Evolutionary conservation across 352 stramenopile genomes (phyloP), one percentile per base, ranked within the genome.

Genomic region (Saprolegnia parasitica): DNA sequence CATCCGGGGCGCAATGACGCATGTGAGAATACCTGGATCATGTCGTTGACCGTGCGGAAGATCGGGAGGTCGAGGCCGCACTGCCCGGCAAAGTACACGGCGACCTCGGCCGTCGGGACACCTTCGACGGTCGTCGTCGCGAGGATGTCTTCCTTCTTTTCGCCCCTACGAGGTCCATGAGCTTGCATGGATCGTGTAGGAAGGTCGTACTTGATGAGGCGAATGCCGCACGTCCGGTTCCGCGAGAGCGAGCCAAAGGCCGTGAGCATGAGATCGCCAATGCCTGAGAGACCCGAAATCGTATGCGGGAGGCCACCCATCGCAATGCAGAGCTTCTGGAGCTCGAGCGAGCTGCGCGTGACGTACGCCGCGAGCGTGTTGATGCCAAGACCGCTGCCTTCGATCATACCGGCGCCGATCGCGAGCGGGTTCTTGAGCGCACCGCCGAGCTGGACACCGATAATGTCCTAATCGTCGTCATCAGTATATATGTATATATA

Each of bases 381-480:
- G 61, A 97, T 98, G 50, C 96, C 96, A 40, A 98, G 88, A 57
- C 95, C 96, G 0, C 98, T 81, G 35, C 96, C 96, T 79, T 99
- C 96, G 73, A 97, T 96, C 93, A 99, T 98, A 35, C 96, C 97
- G 40, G 95, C 95, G 45, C 94, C 96, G 49, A 99, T 91, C 11
- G 97, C 97, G 76, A 99, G 92, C 1, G 98, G 95, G 78, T 99
- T 99, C 78, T 99, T 99, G 49, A 99, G 87, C 16, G 96, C 96
- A 9, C 96, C 97, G 49, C 96, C 96, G 39, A 99, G 83, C 76
- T 99, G 96, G 24, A 99, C 92, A 63, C 97, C 97, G 71, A 98
- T 89, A 58, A 97, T 90, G 79, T 98, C 96, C 64, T 70, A 52
- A 64, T 46, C 9, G 3, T 4, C 20, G 24, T 18, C 18, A 20